These are phyloP conservation scores for Tetrapisispora nanseiensis DNA, from an alignment of 805 yeast species.

Conservation along the genomic window DNA sequence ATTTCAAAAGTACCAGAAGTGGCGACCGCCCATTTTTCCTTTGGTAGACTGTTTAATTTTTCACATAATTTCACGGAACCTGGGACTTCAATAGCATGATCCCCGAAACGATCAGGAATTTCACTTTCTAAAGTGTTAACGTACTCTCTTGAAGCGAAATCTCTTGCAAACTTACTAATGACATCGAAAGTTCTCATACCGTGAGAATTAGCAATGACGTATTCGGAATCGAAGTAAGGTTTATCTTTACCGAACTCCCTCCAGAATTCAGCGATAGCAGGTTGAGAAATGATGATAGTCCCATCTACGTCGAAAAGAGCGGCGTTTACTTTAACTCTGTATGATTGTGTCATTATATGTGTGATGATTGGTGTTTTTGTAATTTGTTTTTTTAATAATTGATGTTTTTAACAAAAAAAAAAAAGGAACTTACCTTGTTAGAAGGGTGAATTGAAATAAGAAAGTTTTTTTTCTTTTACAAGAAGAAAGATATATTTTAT, in stretches of 20 bases:
- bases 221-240: constrained; percentile 58
- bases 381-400: too few relatives aligned
- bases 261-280: constrained; percentile 79
- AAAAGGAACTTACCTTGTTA: too few relatives aligned
- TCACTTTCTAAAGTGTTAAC: constrained; percentile 58
- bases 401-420: too few relatives aligned
- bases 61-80: constrained; percentile 62
- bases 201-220: constrained; percentile 65
- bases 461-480: too few relatives aligned
- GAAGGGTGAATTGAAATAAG: too few relatives aligned
- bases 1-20: constrained; percentile 72
- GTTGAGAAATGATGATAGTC: constrained; percentile 73
- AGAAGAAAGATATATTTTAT: too few relatives aligned
- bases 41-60: constrained; percentile 41
- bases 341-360: constrained; percentile 18
- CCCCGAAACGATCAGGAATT: constrained; percentile 64
- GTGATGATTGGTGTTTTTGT: too few relatives aligned
- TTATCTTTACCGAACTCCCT: constrained; percentile 56
- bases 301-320: constrained; percentile 80
- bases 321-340: constrained; percentile 34
- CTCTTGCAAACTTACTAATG: constrained; percentile 63
- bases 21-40: constrained; percentile 74
- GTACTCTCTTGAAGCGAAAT: constrained; percentile 56
- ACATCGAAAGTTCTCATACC: constrained; percentile 81
- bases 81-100: constrained; percentile 62